Conservation (phyloP, 23 red algal species). For the Gracilaria caudata region DNA sequence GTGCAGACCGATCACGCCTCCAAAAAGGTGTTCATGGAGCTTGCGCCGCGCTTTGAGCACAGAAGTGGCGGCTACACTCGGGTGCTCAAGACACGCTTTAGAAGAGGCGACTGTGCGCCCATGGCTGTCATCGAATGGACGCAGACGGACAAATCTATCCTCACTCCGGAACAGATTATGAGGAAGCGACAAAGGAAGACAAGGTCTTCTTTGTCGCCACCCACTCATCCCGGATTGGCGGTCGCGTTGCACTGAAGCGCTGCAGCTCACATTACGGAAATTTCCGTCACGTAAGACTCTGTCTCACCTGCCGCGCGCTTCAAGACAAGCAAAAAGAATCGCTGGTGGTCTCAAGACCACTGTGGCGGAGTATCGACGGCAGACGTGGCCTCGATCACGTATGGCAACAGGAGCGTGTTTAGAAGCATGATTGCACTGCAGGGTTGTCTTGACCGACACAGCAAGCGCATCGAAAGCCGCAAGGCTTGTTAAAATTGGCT, state of each 20-base stretch:
- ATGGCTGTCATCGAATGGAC: constrained; percentile 90
- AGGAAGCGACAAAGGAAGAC: constrained; percentile 55
- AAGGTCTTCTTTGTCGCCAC: constrained; percentile 13
- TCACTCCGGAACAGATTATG: constrained; percentile 63
- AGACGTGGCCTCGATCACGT: no score
- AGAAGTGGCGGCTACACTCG: constrained; percentile 87
- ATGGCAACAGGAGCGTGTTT: no score
- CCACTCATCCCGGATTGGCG: constrained; percentile 4
- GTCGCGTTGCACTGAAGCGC: constrained; percentile 36
- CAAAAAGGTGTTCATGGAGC: constrained; percentile 60
- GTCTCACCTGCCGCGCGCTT: no score
- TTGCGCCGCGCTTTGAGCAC: constrained; percentile 73
- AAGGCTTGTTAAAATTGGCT: background rate
- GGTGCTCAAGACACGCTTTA: constrained; percentile 70
- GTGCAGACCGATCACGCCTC: constrained; percentile 58
- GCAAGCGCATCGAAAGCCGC: background rate
- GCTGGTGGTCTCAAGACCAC: no score
- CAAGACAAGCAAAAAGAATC: background rate
- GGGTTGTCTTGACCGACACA: no score
- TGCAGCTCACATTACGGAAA: background rate
- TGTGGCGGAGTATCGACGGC: no score
- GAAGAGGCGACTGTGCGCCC: constrained; percentile 88
- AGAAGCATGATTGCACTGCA: no score
- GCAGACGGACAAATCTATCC: constrained; percentile 73
- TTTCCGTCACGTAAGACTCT: no score